phyloP scores from a whole-genome alignment of 768 basidiomycete genomes.

The Leccinum subgranulosum region DNA sequence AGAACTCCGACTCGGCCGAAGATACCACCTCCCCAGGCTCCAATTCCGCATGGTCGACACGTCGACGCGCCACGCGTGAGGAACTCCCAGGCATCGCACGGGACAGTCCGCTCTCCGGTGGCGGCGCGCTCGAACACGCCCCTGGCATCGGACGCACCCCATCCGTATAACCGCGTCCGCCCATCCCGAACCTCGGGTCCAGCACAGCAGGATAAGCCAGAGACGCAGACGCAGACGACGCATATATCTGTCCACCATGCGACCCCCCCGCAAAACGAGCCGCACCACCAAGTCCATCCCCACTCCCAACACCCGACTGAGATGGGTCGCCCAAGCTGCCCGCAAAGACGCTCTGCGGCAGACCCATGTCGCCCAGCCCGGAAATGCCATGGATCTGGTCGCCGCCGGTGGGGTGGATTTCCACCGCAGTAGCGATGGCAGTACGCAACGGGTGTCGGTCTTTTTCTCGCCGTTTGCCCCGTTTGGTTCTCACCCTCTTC shows the following conservation, averaged over 20 bases:
- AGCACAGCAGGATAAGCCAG: constrained; percentile 13
- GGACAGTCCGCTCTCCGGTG: constrained; percentile 3
- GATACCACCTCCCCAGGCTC: constrained; percentile 29
- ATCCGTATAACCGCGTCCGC: neutral
- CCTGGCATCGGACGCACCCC: neutral
- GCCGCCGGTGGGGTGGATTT: constrained; percentile 4
- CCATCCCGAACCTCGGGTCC: constrained; percentile 10
- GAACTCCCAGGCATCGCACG: neutral
- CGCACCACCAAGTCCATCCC: constrained; percentile 18
- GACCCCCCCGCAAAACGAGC: constrained; percentile 6
- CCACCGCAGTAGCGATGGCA: neutral
- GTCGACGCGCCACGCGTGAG: neutral
- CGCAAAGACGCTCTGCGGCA: constrained; percentile 7
- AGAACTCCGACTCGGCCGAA: constrained; percentile 22
- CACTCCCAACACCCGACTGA: constrained; percentile 15
- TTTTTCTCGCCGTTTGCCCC: constrained; percentile 22
- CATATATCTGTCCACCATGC: neutral
- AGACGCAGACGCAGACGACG: constrained; percentile 8
- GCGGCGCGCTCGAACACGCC: neutral
- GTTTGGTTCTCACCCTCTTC: constrained; percentile 25
- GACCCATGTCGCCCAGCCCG: constrained; percentile 18
- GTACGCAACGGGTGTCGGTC: neutral
- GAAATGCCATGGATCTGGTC: constrained; percentile 19
- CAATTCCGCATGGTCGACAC: constrained; percentile 7
- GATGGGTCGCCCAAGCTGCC: constrained; percentile 17